phyloP scores from a whole-genome alignment of 1,139 yeast species.

The Scheffersomyces lignicola region DNA sequence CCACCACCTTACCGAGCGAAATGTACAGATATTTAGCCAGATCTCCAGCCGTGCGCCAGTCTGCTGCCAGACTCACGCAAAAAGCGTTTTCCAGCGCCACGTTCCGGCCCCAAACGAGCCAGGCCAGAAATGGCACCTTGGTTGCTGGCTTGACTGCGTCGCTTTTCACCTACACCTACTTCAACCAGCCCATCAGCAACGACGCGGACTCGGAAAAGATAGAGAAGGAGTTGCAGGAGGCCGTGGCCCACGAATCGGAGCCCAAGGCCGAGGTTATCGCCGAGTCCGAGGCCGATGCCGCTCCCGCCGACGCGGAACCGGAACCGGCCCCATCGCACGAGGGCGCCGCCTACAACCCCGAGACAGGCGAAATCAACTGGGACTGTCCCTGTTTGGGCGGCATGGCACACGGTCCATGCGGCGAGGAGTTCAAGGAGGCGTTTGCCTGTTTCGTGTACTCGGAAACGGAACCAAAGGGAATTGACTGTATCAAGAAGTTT shows the following conservation, averaged over 20 bases:
- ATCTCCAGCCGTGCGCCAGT: constrained; percentile 11
- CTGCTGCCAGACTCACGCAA: constrained; percentile 6
- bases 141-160: constrained; percentile 8
- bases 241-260: constrained; percentile 6
- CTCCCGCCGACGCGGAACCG: constrained; percentile 8
- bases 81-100: constrained; percentile 9
- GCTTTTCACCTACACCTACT: constrained; percentile 8
- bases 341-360: constrained; percentile 86
- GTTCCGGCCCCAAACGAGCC: not conserved
- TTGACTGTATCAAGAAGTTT: constrained; percentile 92
- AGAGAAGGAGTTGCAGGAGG: constrained; percentile 9
- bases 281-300: constrained; percentile 3
- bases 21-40: constrained; percentile 14
- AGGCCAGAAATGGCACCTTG: not conserved
- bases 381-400: constrained; percentile 99
- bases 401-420: constrained; percentile 98
- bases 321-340: constrained; percentile 29
- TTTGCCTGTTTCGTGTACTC: constrained; percentile 96
- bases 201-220: constrained; percentile 14
- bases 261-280: not conserved
- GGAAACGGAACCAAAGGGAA: constrained; percentile 94
- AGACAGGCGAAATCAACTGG: constrained; percentile 99
- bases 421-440: constrained; percentile 95
- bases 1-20: not conserved
- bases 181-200: constrained; percentile 8